Percentiles rank a stretch among this genome's conserved stretches.
These are phyloP conservation scores for Parachaetomium inaequale DNA, from an alignment of 495 filamentous ascomycete genomes.

Conservation along the genomic window DNA sequence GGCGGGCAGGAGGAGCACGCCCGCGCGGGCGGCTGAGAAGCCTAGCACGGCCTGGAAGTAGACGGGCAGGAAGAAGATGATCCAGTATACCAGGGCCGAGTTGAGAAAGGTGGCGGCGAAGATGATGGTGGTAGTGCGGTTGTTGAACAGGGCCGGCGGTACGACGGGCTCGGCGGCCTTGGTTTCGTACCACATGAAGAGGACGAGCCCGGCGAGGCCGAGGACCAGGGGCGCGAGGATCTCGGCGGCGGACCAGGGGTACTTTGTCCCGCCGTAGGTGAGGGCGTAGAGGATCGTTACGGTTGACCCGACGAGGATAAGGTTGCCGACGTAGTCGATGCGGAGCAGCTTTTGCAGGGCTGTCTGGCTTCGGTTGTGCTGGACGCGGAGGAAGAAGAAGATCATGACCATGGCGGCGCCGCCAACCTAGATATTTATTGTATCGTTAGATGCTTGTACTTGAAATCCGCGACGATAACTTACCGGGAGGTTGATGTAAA, in stretches of 20 bases:
- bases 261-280: conserved; percentile 18
- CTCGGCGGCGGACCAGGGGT: conserved; percentile 29
- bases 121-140: conserved; percentile 29
- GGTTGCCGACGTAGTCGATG: conserved; percentile 34
- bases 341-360: conserved; percentile 19
- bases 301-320: conserved; percentile 27
- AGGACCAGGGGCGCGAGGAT: conserved; percentile 29
- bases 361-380: conserved; percentile 14
- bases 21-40: conserved; percentile 33
- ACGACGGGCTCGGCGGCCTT: conserved; percentile 26
- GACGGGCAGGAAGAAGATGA: conserved; percentile 46
- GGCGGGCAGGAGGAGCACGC: conserved; percentile 40
- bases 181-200: conserved; percentile 29
- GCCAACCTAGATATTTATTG: conserved; percentile 26
- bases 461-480: too few species aligned
- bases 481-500: conserved; percentile 36
- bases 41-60: conserved; percentile 48
- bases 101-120: conserved; percentile 28
- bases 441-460: too few species aligned
- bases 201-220: conserved; percentile 21
- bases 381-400: conserved; percentile 31
- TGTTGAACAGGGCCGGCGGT: conserved; percentile 29
- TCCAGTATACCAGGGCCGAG: conserved; percentile 30
- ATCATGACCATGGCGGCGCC: conserved; percentile 26
- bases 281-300: conserved; percentile 30